Conservation (phyloP, 2,329 filamentous ascomycete species). For the Claviceps arundinis region DNA sequence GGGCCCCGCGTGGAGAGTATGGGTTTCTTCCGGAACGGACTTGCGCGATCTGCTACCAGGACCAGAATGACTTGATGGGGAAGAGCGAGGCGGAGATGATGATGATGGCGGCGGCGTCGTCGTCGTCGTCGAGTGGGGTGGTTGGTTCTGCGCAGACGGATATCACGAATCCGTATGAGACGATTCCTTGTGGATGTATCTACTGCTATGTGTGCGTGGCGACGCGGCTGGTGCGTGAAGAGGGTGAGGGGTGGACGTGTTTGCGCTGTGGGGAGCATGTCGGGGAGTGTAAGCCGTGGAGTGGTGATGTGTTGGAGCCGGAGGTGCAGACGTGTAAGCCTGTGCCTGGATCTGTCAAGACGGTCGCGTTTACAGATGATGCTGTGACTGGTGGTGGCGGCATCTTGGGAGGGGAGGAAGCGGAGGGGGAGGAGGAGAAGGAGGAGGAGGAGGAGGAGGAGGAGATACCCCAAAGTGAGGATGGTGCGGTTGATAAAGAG, state of each 20-base stretch:
- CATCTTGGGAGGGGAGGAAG: constrained; percentile 17
- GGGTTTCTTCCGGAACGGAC: constrained; percentile 83
- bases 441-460: constrained; percentile 6
- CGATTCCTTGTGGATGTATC: constrained; percentile 75
- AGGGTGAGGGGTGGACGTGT: constrained; percentile 89
- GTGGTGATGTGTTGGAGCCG: constrained; percentile 67
- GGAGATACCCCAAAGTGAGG: constrained; percentile 5
- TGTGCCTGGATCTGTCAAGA: constrained; percentile 32
- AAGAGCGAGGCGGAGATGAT: constrained; percentile 53
- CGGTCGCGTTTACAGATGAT: constrained; percentile 50
- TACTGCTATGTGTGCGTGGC: constrained; percentile 97
- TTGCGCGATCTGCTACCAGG: constrained; percentile 92
- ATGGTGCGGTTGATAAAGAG: constrained; percentile 8
- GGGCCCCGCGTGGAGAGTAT: constrained; percentile 55
- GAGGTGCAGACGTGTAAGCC: constrained; percentile 27
- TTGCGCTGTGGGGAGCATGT: constrained; percentile 75
- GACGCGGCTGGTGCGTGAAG: constrained; percentile 76
- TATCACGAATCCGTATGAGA: constrained; percentile 91
- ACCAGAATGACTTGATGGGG: constrained; percentile 58
- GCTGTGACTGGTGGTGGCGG: constrained; percentile 21
- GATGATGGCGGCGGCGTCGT: constrained; percentile 54
- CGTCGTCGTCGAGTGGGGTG: constrained; percentile 51
- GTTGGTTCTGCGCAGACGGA: constrained; percentile 83
- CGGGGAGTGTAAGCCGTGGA: constrained; percentile 82
- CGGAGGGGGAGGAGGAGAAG: constrained; percentile 4